Percentiles rank a stretch among this genome's conserved stretches.
Evolutionary conservation across 2,329 filamentous ascomycete genomes (phyloP).

Genomic region (Fusarium sacchari): DNA sequence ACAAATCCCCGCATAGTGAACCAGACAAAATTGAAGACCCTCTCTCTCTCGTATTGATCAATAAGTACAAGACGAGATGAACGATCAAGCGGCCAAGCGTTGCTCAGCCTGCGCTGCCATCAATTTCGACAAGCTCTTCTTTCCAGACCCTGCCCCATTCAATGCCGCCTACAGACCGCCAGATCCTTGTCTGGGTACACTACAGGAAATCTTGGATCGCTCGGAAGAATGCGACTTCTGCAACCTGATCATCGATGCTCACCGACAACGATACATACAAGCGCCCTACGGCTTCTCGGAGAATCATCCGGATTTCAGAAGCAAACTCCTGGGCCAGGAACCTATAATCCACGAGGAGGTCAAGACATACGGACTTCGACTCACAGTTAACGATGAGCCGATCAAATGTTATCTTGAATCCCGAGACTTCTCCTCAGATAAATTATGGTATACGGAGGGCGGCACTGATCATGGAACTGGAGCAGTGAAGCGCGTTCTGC

Average conservation of each 20-base stretch:
- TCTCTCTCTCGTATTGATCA: background rate
- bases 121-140: constrained; percentile 7
- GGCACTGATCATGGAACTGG: background rate
- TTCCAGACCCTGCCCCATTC: background rate
- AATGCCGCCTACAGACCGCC: too few species aligned
- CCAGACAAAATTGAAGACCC: too few species aligned
- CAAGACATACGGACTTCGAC: background rate
- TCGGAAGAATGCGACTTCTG: constrained; percentile 1
- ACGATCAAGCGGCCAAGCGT: rapidly evolving
- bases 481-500: background rate
- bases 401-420: background rate
- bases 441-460: background rate
- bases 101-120: background rate
- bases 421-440: background rate
- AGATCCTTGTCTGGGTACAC: background rate
- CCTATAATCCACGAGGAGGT: background rate
- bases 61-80: background rate
- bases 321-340: background rate
- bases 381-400: background rate
- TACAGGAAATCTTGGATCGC: constrained; percentile 2
- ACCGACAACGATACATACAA: constrained; percentile 4
- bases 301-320: background rate
- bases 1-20: background rate
- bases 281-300: background rate
- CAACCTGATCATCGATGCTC: background rate